Conservation (phyloP, 306 rosid genomes). For the Cucurbita maxima region DNA sequence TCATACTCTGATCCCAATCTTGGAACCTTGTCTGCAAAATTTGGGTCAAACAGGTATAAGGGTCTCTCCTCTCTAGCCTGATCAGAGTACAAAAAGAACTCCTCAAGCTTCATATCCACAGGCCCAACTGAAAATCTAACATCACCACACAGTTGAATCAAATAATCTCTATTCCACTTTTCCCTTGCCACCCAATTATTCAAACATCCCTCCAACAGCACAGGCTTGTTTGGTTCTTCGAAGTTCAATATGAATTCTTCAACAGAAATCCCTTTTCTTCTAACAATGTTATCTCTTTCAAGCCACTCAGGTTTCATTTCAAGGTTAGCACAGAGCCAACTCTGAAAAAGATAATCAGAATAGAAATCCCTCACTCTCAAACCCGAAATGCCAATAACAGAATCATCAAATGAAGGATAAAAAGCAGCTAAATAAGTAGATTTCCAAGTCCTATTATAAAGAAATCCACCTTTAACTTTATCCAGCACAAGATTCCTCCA, state of each 20-base stretch:
- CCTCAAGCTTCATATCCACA: constrained; percentile 61
- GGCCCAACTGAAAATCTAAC: constrained; percentile 67
- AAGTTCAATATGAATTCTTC: constrained; percentile 55
- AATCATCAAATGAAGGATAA: constrained; percentile 35
- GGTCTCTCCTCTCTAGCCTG: constrained; percentile 80
- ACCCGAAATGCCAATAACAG: constrained; percentile 3
- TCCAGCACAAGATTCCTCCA: constrained; percentile 80
- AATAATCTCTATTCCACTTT: constrained; percentile 79
- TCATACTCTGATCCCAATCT: constrained; percentile 57
- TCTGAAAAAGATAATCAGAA: constrained; percentile 84
- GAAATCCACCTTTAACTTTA: constrained; percentile 40
- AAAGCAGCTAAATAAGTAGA: constrained; percentile 41
- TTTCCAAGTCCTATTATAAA: constrained; percentile 55
- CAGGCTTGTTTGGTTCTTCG: constrained; percentile 74
- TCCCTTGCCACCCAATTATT: constrained; percentile 67
- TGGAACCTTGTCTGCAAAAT: constrained; percentile 69
- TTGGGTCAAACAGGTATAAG: constrained; percentile 72
- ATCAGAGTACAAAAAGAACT: constrained; percentile 60
- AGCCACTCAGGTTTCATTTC: constrained; percentile 91
- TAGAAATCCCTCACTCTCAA: constrained; percentile 75
- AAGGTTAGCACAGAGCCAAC: constrained; percentile 96
- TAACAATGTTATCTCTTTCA: constrained; percentile 54
- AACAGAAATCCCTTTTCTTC: constrained; percentile 67
- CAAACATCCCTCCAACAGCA: constrained; percentile 70
- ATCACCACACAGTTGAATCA: constrained; percentile 50